Percentiles rank a stretch among this genome's conserved stretches.
These are phyloP conservation scores for Calonectria pseudoturangicola DNA, from an alignment of 2,329 filamentous ascomycete species.

Conservation along the genomic window DNA sequence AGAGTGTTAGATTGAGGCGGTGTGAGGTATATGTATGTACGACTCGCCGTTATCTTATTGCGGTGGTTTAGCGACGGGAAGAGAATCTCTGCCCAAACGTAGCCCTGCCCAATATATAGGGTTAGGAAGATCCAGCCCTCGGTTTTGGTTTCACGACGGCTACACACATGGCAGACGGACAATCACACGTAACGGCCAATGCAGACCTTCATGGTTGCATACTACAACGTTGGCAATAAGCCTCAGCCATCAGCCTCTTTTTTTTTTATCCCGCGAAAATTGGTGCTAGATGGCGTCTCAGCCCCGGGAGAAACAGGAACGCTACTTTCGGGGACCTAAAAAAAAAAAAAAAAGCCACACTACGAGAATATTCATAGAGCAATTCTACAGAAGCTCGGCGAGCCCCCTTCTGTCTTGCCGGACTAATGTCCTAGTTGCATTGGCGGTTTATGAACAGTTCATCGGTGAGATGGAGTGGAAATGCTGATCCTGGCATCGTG, in stretches of 20 bases:
- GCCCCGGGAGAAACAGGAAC: constrained; percentile 37
- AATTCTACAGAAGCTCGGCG: not conserved
- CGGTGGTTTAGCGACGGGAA: constrained; percentile 4
- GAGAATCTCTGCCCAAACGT: constrained; percentile 20
- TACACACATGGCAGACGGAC: not conserved
- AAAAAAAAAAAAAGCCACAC: not conserved
- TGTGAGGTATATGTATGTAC: constrained; percentile 24
- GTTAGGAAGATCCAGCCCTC: constrained; percentile 26
- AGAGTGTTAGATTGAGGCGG: not conserved
- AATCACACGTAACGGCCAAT: constrained; percentile 23
- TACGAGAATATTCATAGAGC: not conserved
- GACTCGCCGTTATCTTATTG: constrained; percentile 5
- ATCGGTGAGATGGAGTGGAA: constrained; percentile 16
- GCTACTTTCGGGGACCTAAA: not conserved
- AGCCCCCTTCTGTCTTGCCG: not conserved
- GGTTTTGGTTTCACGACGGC: constrained; percentile 15
- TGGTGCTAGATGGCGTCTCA: constrained; percentile 4
- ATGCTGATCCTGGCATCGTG: constrained; percentile 22
- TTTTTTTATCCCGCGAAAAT: not conserved
- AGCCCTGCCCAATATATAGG: constrained; percentile 23
- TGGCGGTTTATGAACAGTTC: constrained; percentile 31
- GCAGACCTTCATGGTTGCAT: constrained; percentile 21
- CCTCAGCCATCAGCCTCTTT: constrained; percentile 29
- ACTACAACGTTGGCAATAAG: constrained; percentile 17
- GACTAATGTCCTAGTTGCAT: constrained; percentile 2